Evolutionary conservation across 768 basidiomycete species (phyloP).

Genomic region (Asterophora lycoperdoides): DNA sequence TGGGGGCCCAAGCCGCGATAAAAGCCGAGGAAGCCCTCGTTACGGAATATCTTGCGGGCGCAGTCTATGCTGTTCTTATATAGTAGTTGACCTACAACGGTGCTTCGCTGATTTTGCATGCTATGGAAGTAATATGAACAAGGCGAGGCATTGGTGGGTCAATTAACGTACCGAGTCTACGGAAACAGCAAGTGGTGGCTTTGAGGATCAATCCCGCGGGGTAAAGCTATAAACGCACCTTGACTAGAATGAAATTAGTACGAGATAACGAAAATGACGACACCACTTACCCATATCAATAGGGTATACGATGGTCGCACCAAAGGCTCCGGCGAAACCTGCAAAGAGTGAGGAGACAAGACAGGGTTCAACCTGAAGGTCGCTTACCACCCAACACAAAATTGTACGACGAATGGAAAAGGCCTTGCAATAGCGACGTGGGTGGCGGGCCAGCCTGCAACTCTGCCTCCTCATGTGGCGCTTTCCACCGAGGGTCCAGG

Average conservation of each 20-base stretch:
- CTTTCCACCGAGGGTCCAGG: conserved; percentile 84
- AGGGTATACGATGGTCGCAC: conserved; percentile 97
- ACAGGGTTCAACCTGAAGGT: not conserved
- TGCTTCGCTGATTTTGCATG: conserved; percentile 97
- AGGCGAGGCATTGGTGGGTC: not conserved
- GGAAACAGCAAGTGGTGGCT: not conserved
- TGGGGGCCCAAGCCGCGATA: conserved; percentile 96
- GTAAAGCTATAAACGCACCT: conserved; percentile 43
- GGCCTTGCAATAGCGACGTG: conserved; percentile 45
- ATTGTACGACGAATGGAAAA: conserved; percentile 76
- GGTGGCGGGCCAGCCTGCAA: conserved; percentile 24
- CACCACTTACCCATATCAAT: conserved; percentile 78
- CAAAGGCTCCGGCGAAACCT: conserved; percentile 90
- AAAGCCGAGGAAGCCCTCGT: conserved; percentile 93
- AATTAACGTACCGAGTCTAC: conserved; percentile 53
- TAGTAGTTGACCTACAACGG: conserved; percentile 92
- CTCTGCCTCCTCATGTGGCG: conserved; percentile 55
- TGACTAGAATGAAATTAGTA: conserved; percentile 45
- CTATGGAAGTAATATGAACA: conserved; percentile 32
- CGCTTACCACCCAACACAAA: conserved; percentile 77
- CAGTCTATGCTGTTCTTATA: conserved; percentile 98
- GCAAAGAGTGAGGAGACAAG: conserved; percentile 16
- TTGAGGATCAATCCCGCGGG: not conserved
- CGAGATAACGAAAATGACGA: not conserved
- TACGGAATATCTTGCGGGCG: conserved; percentile 86